Evolutionary conservation across 139 green algal species (phyloP).

Genomic region (Auxenochlorella protothecoides): DNA sequence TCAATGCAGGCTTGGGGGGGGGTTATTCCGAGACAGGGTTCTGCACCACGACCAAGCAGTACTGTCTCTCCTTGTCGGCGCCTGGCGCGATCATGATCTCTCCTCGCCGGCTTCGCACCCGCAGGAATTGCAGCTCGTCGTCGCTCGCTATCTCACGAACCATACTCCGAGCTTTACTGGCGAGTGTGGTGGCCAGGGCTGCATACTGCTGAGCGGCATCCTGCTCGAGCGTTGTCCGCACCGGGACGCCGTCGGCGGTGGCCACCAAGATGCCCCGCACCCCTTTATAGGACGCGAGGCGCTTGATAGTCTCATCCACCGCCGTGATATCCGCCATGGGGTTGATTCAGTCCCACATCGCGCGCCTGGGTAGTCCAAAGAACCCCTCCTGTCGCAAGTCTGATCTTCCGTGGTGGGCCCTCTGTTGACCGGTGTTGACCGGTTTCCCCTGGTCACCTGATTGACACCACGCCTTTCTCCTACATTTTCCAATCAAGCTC

Average conservation of each 20-base stretch:
- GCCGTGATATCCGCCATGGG: slow-evolving; percentile 52
- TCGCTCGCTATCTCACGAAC: slow-evolving; percentile 67
- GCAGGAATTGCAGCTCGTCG: slow-evolving; percentile 77
- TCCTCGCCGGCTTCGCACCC: slow-evolving; percentile 70
- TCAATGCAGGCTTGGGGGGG: background rate
- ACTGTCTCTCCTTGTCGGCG: slow-evolving; percentile 57
- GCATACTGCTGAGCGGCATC: slow-evolving; percentile 60
- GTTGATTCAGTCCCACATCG: too few relatives aligned
- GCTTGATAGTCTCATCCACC: slow-evolving; percentile 73
- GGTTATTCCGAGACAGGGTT: slow-evolving; percentile 33
- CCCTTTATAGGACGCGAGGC: slow-evolving; percentile 47
- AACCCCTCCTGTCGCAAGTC: too few relatives aligned
- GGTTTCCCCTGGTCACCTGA: too few relatives aligned
- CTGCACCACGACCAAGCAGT: slow-evolving; percentile 68
- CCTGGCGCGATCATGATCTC: slow-evolving; percentile 84
- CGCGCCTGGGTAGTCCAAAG: too few relatives aligned
- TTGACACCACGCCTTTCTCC: too few relatives aligned
- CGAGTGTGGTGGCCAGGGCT: slow-evolving; percentile 47
- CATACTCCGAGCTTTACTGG: slow-evolving; percentile 54
- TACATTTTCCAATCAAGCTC: too few relatives aligned
- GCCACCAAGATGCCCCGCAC: slow-evolving; percentile 70
- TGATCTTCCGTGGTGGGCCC: too few relatives aligned
- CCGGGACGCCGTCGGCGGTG: slow-evolving; percentile 76
- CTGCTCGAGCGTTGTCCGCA: slow-evolving; percentile 75
- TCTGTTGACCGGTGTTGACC: too few relatives aligned